These are phyloP conservation scores for Trypanosomatidae sp. DNA, from an alignment of 208 protist species.

Conservation along the genomic window DNA sequence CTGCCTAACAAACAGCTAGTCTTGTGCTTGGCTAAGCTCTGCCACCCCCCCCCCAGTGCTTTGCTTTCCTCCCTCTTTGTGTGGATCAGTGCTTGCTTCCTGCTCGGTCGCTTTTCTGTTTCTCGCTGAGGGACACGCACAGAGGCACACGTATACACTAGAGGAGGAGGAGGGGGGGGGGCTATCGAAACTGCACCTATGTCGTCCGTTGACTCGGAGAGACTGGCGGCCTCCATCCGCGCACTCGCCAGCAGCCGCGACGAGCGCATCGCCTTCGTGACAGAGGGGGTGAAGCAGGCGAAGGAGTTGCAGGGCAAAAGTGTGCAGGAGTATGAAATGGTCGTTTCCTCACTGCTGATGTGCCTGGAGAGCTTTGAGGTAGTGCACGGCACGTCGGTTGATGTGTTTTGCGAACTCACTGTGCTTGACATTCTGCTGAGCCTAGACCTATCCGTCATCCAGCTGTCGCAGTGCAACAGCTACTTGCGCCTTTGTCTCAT, in stretches of 20 bases:
- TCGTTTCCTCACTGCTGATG: conserved; percentile 56
- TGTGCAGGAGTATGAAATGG: conserved; percentile 71
- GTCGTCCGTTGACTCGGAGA: conserved; percentile 29
- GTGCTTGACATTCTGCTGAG: conserved; percentile 72
- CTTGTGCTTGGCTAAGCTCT: neutral
- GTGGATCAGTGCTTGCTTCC: neutral
- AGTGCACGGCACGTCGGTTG: conserved; percentile 40
- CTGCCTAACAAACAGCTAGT: neutral
- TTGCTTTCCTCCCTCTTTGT: neutral
- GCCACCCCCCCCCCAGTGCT: neutral
- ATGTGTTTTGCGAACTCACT: conserved; percentile 77
- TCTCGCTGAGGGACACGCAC: neutral
- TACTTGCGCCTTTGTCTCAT: conserved; percentile 76
- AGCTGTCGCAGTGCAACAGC: conserved; percentile 81
- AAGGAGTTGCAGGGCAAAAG: conserved; percentile 78
- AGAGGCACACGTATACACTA: neutral
- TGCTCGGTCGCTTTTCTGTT: neutral
- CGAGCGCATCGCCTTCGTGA: conserved; percentile 45
- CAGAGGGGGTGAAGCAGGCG: conserved; percentile 53
- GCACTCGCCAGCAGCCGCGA: conserved; percentile 35
- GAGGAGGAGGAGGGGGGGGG: too few species aligned
- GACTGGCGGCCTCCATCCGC: conserved; percentile 49
- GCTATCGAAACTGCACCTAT: conserved; percentile 3
- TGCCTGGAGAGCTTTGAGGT: conserved; percentile 82
- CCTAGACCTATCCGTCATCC: conserved; percentile 71